A percentile compares a stretch with the other conserved stretches of the same genome.
phyloP scores from a whole-genome alignment of 2,329 filamentous ascomycete species.

The Colletotrichum endophyticum region DNA sequence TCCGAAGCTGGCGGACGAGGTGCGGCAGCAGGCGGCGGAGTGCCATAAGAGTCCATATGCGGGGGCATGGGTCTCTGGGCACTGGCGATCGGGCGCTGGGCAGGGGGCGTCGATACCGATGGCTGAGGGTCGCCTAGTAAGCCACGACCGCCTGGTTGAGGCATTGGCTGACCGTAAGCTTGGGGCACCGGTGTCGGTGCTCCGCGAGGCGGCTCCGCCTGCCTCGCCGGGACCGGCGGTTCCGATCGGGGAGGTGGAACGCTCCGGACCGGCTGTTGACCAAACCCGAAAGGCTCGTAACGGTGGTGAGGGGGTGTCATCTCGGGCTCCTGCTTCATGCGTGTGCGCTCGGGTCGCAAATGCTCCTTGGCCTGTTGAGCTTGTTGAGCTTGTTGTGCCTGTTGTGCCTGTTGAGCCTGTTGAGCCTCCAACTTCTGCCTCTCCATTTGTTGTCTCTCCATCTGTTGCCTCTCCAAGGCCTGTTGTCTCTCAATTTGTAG shows the following conservation, averaged over 20 bases:
- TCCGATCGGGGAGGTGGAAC: conserved; percentile 43
- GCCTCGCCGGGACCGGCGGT: conserved; percentile 40
- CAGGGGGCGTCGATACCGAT: conserved; percentile 31
- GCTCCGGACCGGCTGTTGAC: conserved; percentile 39
- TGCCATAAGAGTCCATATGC: conserved; percentile 34
- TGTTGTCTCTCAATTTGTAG: conserved; percentile 26
- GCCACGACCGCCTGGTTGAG: conserved; percentile 43
- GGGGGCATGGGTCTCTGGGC: conserved; percentile 33
- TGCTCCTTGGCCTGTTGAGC: conserved; percentile 30
- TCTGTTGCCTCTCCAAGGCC: not conserved
- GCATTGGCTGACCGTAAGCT: conserved; percentile 40
- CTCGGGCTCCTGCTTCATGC: conserved; percentile 57
- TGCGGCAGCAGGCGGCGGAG: conserved; percentile 43
- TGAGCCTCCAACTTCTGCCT: conserved; percentile 29
- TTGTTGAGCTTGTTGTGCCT: conserved; percentile 27
- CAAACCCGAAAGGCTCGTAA: conserved; percentile 49
- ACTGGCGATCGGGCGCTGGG: conserved; percentile 15
- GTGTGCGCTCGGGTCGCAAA: conserved; percentile 26
- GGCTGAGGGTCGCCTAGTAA: conserved; percentile 43
- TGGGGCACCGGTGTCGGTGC: conserved; percentile 35
- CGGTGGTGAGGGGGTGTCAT: conserved; percentile 40
- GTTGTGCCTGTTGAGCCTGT: conserved; percentile 24
- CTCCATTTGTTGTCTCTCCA: conserved; percentile 12
- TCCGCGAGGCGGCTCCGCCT: conserved; percentile 47
- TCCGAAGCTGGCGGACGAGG: conserved; percentile 45